Base-by-base conservation (phyloP, 176 grass and related monocot genomes). In the Triticum monococcum region DNA sequence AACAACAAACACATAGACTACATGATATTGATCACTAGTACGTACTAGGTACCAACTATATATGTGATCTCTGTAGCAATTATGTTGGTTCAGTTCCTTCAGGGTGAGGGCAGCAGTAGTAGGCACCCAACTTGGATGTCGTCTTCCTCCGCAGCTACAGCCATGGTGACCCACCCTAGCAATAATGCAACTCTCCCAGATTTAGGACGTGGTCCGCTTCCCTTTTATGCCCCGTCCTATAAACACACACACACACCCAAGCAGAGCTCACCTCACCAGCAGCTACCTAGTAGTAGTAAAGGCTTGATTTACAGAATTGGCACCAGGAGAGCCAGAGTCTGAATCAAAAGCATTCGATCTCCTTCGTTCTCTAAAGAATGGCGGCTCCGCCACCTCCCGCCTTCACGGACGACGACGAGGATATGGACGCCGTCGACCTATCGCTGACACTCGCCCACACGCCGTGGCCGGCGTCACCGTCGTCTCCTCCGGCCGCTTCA, bases 181-280 rank as follows among this genome's bases (percentile, higher is more conserved):
- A 91, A 87, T 87, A 87, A 91, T 87, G 66, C 85, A 38, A 9
- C 85, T 79, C 50, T 79, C 50, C 83, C 71, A 60, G 80, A 87
- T 87, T 79, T 90, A 65, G 84, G 43, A 56, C 70, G 32, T 20
- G 75, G 33, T 75, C 43, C 56, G 72, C 56, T 66, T 87, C 18
- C 80, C 65, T 45, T 82, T 83, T 79, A 26, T 72, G 73, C 59
- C 33, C 5, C 48, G 14, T 26, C 31, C 86, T 88, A 79, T 88
- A 88, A 30, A 83, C 41, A 23, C 54, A 36, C 74, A 17, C 40
- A n/a, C 86, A 66, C 48, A 12, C 54, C 5, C 56, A 28, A n/a
- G 22, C 10, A 77, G 23, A 85, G 8, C 75, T 79, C 81, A 38
- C 57, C 66, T 59, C 60, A 79, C 23, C 72, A 62, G 48, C 48